Percentiles rank a stretch among this genome's conserved stretches.
Evolutionary conservation across 2,329 filamentous ascomycete species (phyloP).

Genomic region (Cladobotryum protrusum): DNA sequence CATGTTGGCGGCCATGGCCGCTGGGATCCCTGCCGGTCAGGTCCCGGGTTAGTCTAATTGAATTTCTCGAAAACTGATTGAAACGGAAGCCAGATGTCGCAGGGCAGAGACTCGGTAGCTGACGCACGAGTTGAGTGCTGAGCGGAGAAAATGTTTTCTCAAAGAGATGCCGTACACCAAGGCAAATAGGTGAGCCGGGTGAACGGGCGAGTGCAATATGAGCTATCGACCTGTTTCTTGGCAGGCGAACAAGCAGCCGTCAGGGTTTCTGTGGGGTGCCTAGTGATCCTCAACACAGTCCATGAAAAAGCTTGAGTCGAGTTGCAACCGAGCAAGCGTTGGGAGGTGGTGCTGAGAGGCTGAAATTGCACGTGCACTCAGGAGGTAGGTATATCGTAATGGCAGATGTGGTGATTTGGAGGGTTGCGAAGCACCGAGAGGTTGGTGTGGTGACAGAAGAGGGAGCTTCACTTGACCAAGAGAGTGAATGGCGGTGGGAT

Average conservation of each 20-base stretch:
- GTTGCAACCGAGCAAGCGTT: slow-evolving; percentile 1
- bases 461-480: neutral
- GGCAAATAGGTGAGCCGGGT: neutral
- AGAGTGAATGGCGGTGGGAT: neutral
- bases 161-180: neutral
- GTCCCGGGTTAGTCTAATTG: slow-evolving; percentile 14
- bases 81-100: neutral
- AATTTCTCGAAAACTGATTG: neutral
- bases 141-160: neutral
- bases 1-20: slow-evolving; percentile 57
- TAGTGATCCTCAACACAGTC: slow-evolving; percentile 24
- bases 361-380: neutral
- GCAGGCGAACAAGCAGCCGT: slow-evolving; percentile 17
- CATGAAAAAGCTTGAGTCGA: slow-evolving; percentile 23
- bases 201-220: slow-evolving; percentile 1
- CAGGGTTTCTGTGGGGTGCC: slow-evolving; percentile 23
- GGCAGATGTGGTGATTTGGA: neutral
- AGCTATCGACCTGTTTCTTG: slow-evolving; percentile 6
- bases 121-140: neutral
- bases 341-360: neutral
- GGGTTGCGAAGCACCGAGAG: no score
- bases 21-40: slow-evolving; percentile 19
- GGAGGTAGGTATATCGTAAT: neutral
- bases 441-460: neutral
- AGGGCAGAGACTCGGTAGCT: neutral